Base-by-base conservation (phyloP, 345 rosid genomes). In the Draba incana region DNA sequence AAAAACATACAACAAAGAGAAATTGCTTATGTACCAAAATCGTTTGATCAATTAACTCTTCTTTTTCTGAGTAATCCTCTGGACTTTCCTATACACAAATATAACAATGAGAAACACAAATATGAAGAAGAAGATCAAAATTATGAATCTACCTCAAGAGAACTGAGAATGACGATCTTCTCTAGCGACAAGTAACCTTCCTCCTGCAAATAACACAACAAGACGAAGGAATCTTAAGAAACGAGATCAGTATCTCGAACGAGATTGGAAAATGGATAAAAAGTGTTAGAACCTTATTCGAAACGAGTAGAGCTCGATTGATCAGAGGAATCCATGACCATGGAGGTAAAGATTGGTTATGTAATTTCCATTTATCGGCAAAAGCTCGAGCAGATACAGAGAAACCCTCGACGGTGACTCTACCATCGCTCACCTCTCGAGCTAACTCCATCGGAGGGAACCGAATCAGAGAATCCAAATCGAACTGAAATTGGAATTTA, bases 171-270 rank as follows among this genome's bases (percentile, higher is more conserved):
- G 41, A 81, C 47, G 41, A 79, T 62, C 54, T 81, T 83, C 77
- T 90, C 96, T 6, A 88, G 65, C 4, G 92, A 82, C 62, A 93
- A 77, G 79, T 82, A 88, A 39, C 86, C 88, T 3, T 50, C 82
- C 84, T 86, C 78, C 51, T 51, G 55, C 37, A 56, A 44, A 64
- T 69, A 31, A 15, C 58, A 35, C 25, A 45, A 55, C 13, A 28
- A 54, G 38, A 33, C 20, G 0, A 47, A 30, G 6, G 44, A 48
- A 52, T 28, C 11, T 39, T 20, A 20, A 20, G 20, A 20, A 20
- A 6, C 47, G 51, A 56, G n/a, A 0, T 48, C 47, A 11, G 43
- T 12, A 49, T 55, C 25, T 60, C 3, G 10, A 48, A 8, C 4
- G 58, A 41, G 5, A 1, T 47, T 27, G 5, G 11, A 45, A 6